These are phyloP conservation scores for Trypanosoma platydactyli DNA, from an alignment of 208 protist genomes.

Conservation along the genomic window DNA sequence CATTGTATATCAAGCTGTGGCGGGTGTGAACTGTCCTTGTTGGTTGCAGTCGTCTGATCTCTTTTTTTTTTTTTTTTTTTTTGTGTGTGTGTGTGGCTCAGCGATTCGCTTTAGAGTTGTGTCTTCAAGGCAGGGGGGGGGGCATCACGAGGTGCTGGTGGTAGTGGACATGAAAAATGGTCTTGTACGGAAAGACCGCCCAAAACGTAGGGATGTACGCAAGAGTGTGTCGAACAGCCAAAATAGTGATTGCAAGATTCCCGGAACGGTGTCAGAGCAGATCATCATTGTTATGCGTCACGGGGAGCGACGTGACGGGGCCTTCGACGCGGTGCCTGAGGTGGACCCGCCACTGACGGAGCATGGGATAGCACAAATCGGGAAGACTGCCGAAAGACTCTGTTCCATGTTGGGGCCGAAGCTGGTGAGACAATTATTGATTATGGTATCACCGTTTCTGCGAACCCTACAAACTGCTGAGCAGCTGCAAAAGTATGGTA, in stretches of 20 bases:
- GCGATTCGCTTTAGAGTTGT: neutral
- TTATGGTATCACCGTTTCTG: slow-evolving; percentile 72
- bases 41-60: slow-evolving; percentile 17
- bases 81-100: neutral
- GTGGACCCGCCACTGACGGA: slow-evolving; percentile 72
- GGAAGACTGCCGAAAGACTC: slow-evolving; percentile 36
- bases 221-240: neutral
- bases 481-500: slow-evolving; percentile 41
- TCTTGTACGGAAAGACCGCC: neutral
- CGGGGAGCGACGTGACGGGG: slow-evolving; percentile 74
- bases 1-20: slow-evolving; percentile 1
- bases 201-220: neutral
- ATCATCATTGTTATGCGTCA: slow-evolving; percentile 78
- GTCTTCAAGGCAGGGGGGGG: neutral
- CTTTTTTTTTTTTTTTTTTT: slow-evolving; percentile 23
- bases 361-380: slow-evolving; percentile 44
- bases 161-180: neutral
- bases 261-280: slow-evolving; percentile 14
- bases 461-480: slow-evolving; percentile 70
- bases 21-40: neutral
- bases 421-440: slow-evolving; percentile 25
- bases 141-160: neutral
- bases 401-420: slow-evolving; percentile 31
- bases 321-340: slow-evolving; percentile 44
- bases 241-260: neutral